Evolutionary conservation across 345 rosid genomes (phyloP), one percentile per base, ranked within the genome.

Genomic region (Hibiscus tridactylites): DNA sequence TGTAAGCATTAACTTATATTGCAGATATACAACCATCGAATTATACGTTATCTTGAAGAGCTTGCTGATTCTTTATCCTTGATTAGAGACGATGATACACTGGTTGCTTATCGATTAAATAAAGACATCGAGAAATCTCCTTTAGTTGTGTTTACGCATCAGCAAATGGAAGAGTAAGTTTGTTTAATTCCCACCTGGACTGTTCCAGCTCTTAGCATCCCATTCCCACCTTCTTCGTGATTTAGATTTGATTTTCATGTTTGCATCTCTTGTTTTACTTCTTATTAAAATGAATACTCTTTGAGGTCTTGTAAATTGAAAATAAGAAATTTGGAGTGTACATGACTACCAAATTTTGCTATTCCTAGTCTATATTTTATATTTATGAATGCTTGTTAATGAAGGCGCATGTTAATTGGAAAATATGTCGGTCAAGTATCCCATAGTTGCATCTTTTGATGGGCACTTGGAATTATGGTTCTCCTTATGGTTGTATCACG

Each of bases 21-120:
- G 21, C 91, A 95, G 99, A 89, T 90, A 28, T 95, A 85, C 85
- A 92, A 89, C 87, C 82, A 83, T 79, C 80, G 83, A 75, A 84
- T 95, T 62, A 83, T 95, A 42, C 96, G 97, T 61, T 88, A 74
- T 76, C 84, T 95, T 58, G 94, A 92, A 77, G 98, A 92, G 61
- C 91, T 92, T 77, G 66, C 90, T 78, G 98, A 92, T 79, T 88
- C 84, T 77, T 83, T 92, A 74, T 81, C 91, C 69, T 86, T 92
- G 83, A 92, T 95, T 73, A 90, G 97, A 82, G 98, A 92, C 82
- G 91, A 83, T 78, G 99, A 90, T 78, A 85, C 81, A 64, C 81
- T 95, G 77, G 97, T 90, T 74, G 97, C 94, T 65, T 95, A 90
- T 85, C 85, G 91, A 71, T 78, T 92, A 71, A 79, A 74, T 80